phyloP scores from a whole-genome alignment of 768 basidiomycete species.

The Rhodotorula babjevae region DNA sequence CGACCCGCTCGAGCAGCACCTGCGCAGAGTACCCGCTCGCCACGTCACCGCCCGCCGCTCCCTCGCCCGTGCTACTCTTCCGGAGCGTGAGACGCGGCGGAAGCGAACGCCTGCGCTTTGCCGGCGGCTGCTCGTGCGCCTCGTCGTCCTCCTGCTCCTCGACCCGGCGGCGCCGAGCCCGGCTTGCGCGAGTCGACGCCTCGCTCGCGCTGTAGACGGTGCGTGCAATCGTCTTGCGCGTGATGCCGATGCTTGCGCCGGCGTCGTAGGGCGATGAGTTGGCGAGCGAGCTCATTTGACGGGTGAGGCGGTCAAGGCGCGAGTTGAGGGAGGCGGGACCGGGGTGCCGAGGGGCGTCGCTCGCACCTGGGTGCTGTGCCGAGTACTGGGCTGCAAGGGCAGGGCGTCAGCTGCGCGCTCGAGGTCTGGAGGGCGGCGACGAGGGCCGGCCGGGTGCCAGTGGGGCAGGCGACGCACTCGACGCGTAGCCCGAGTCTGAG shows the following conservation, averaged over 20 bases:
- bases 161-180: too few relatives aligned
- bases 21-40: neutral
- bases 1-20: neutral
- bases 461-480: neutral
- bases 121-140: neutral
- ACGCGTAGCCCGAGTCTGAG: constrained; percentile 14
- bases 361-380: neutral
- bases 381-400: neutral
- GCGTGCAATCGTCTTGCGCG: neutral
- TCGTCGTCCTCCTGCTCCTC: neutral
- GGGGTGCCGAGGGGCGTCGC: neutral
- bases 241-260: constrained; percentile 3
- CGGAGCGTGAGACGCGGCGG: neutral
- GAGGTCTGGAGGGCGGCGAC: neutral
- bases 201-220: neutral
- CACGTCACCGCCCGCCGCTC: neutral
- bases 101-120: constrained; percentile 1
- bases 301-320: constrained; percentile 18
- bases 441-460: neutral
- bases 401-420: too few relatives aligned
- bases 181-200: too few relatives aligned
- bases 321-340: constrained; percentile 1
- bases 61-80: too few relatives aligned
- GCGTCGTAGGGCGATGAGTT: neutral
- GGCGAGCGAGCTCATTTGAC: constrained; percentile 1